A percentile compares a stretch with the other conserved stretches of the same genome.
These are phyloP conservation scores for Asterionellopsis glacialis DNA, from an alignment of 108 stramenopile species.

Conservation along the genomic window DNA sequence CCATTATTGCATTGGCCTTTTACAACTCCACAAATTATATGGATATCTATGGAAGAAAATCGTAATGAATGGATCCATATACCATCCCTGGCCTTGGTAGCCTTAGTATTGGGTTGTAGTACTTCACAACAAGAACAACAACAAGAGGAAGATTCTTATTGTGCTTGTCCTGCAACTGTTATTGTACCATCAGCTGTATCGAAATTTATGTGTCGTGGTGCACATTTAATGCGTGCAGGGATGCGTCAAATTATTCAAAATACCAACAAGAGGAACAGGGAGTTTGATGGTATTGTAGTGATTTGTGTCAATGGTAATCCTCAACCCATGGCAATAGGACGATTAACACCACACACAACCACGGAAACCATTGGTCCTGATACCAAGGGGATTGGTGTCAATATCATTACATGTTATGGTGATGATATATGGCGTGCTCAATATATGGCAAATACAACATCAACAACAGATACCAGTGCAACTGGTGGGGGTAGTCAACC, in stretches of 20 bases:
- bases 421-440: conserved; percentile 75
- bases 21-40: conserved; percentile 15
- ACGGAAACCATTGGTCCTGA: conserved; percentile 32
- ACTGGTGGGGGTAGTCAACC: too few species aligned
- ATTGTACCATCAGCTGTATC: conserved; percentile 40
- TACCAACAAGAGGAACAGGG: conserved; percentile 1
- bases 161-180: conserved; percentile 26
- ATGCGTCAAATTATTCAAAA: conserved; percentile 44
- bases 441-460: conserved; percentile 10
- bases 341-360: conserved; percentile 17
- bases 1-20: conserved; percentile 11
- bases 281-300: conserved; percentile 32
- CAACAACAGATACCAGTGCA: conserved; percentile 1
- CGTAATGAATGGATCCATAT: neutral
- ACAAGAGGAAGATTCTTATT: too few species aligned
- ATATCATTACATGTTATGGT: conserved; percentile 67
- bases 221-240: conserved; percentile 78
- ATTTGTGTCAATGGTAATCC: conserved; percentile 60
- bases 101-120: neutral
- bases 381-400: conserved; percentile 64
- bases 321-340: conserved; percentile 70
- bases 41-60: conserved; percentile 15
- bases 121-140: too few species aligned
- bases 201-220: conserved; percentile 79
- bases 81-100: neutral